These are phyloP conservation scores for Candida verbasci DNA, from an alignment of 805 yeast genomes.

Conservation along the genomic window DNA sequence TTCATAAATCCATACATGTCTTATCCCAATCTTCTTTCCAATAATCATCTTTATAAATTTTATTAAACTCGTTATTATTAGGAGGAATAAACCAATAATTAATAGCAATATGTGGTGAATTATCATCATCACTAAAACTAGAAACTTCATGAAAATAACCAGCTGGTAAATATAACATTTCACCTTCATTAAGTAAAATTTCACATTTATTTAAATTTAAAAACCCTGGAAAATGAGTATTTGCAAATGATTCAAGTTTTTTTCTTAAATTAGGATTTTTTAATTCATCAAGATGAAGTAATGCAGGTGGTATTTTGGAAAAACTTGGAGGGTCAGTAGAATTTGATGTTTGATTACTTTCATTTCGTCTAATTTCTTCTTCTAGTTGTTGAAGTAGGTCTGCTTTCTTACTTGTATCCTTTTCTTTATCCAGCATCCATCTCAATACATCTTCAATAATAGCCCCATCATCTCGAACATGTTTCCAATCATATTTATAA, in stretches of 20 bases:
- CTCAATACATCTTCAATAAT: constrained; percentile 45
- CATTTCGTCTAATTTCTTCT: constrained; percentile 7
- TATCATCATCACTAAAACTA: constrained; percentile 44
- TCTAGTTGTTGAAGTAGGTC: constrained; percentile 9
- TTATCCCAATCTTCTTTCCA: constrained; percentile 52
- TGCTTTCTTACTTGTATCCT: constrained; percentile 17
- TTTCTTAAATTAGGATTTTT: constrained; percentile 19
- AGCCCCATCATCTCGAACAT: constrained; percentile 60
- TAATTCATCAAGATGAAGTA: constrained; percentile 57
- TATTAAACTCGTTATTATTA: constrained; percentile 21
- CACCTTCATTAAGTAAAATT: constrained; percentile 55
- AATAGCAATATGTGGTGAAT: constrained; percentile 53
- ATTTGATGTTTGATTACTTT: constrained; percentile 1
- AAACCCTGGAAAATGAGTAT: constrained; percentile 47
- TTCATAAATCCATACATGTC: no score
- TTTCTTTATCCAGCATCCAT: constrained; percentile 33
- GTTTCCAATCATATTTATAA: constrained; percentile 58
- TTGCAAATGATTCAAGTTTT: constrained; percentile 31
- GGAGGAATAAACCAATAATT: constrained; percentile 80
- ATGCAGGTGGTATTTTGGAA: constrained; percentile 56
- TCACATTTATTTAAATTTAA: constrained; percentile 36
- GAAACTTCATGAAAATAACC: constrained; percentile 86
- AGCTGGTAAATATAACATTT: constrained; percentile 66
- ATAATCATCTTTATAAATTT: constrained; percentile 45
- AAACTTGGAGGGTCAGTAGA: constrained; percentile 59